Conservation (phyloP, 305 asterid genomes). For the Fraxinus velutina region DNA sequence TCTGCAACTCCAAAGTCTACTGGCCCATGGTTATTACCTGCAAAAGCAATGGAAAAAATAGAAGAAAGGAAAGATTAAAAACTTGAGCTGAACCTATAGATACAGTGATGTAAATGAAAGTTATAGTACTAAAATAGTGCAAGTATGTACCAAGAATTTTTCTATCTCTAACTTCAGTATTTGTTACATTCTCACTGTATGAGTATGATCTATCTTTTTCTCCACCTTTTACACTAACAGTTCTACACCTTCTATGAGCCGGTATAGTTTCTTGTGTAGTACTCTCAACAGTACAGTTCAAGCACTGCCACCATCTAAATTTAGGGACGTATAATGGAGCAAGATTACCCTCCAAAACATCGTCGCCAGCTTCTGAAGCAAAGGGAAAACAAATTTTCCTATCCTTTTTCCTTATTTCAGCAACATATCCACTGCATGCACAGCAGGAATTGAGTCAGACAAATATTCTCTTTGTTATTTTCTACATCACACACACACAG, state of each 20-base stretch:
- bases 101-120: slow-evolving; percentile 4
- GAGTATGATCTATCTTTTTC: slow-evolving; percentile 19
- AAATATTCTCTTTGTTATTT: neutral
- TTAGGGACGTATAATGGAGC: slow-evolving; percentile 48
- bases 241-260: slow-evolving; percentile 22
- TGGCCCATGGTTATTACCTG: slow-evolving; percentile 21
- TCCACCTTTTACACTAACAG: slow-evolving; percentile 19
- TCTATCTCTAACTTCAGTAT: slow-evolving; percentile 12
- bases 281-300: slow-evolving; percentile 33
- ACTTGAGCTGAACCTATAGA: neutral
- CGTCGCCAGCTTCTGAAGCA: slow-evolving; percentile 27
- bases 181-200: slow-evolving; percentile 19
- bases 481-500: slow-evolving; percentile 1
- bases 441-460: slow-evolving; percentile 13
- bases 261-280: slow-evolving; percentile 17
- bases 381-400: slow-evolving; percentile 40
- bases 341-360: slow-evolving; percentile 30
- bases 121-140: neutral
- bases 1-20: slow-evolving; percentile 12
- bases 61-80: slow-evolving; percentile 1
- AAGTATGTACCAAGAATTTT: neutral
- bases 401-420: slow-evolving; percentile 57
- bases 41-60: slow-evolving; percentile 12
- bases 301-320: slow-evolving; percentile 54
- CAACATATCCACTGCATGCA: slow-evolving; percentile 63